Percentiles rank a stretch among this genome's conserved stretches.
These are phyloP conservation scores for Blastobotrys elegans DNA, from an alignment of 1,139 yeast species.

Conservation along the genomic window DNA sequence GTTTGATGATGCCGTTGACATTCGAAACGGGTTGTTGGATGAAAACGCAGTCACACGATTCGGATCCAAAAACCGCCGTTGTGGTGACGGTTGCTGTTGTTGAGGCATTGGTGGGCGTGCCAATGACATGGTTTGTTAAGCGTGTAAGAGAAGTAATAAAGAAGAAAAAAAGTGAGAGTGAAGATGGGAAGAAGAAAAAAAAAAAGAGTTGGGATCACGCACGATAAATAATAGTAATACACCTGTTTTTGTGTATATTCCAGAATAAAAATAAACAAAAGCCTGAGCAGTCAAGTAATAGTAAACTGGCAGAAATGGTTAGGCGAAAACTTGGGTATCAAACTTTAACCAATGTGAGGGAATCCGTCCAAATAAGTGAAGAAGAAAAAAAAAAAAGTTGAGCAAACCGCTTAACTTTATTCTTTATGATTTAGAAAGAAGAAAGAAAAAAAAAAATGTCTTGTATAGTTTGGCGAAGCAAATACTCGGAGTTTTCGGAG, in stretches of 20 bases:
- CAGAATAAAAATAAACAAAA: background rate
- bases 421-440: background rate
- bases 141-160: background rate
- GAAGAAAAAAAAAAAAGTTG: background rate
- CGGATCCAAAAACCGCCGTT: slow-evolving; percentile 13
- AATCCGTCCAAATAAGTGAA: background rate
- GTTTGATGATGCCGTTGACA: slow-evolving; percentile 20
- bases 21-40: slow-evolving; percentile 29
- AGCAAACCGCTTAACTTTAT: background rate
- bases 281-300: no score
- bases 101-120: slow-evolving; percentile 6
- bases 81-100: slow-evolving; percentile 5
- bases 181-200: background rate
- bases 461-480: background rate
- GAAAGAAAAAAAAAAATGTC: background rate
- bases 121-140: slow-evolving; percentile 11
- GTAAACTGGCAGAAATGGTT: no score
- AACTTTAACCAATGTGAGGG: no score
- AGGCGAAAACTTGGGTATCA: no score
- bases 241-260: no score
- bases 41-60: slow-evolving; percentile 17
- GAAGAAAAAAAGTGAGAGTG: background rate
- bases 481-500: no score
- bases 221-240: no score
- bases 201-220: background rate